phyloP scores from a whole-genome alignment of 192 early-diverging fungal genomes.

The Pilobolus umbonatus region DNA sequence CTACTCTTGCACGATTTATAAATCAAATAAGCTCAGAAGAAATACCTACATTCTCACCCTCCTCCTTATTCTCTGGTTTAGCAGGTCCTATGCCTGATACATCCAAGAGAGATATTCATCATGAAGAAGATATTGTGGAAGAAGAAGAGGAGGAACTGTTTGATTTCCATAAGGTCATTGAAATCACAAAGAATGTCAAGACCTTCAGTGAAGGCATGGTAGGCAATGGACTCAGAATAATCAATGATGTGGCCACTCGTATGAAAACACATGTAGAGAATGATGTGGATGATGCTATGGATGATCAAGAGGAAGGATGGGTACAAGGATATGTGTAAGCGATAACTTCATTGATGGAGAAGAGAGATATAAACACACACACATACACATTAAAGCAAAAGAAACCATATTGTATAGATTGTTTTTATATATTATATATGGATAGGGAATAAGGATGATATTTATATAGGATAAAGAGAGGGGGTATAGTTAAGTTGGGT shows the following conservation, averaged over 20 bases:
- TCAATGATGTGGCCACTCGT: slow-evolving; percentile 22
- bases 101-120: neutral
- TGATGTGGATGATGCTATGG: neutral
- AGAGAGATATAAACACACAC: too few species aligned
- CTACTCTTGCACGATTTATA: slow-evolving; percentile 19
- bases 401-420: too few species aligned
- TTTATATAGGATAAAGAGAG: too few species aligned
- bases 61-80: slow-evolving; percentile 21
- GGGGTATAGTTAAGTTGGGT: too few species aligned
- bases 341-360: too few species aligned
- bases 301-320: too few species aligned
- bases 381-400: too few species aligned
- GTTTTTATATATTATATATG: too few species aligned
- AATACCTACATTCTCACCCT: slow-evolving; percentile 17
- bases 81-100: slow-evolving; percentile 14
- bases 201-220: slow-evolving; percentile 22
- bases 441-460: too few species aligned
- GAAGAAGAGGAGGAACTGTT: slow-evolving; percentile 21
- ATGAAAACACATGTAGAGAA: slow-evolving; percentile 15
- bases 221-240: slow-evolving; percentile 24
- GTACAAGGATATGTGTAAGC: too few species aligned
- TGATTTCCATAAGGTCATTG: slow-evolving; percentile 33
- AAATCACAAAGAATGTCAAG: slow-evolving; percentile 27
- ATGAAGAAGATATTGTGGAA: slow-evolving; percentile 10
- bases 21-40: slow-evolving; percentile 19